These are phyloP conservation scores for Solanum raphanifolium DNA, from an alignment of 257 asterid genomes.

Conservation along the genomic window DNA sequence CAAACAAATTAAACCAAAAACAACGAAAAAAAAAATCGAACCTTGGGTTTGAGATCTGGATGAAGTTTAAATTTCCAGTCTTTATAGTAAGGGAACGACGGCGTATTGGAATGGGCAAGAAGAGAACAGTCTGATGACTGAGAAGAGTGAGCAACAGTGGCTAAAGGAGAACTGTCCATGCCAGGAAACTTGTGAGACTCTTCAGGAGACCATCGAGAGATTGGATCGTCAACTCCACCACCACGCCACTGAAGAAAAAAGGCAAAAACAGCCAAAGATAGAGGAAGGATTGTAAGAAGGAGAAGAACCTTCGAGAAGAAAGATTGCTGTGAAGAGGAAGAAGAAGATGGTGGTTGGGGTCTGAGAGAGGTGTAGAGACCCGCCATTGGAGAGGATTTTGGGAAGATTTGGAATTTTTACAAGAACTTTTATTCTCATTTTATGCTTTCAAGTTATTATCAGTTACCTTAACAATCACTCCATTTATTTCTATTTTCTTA, in stretches of 20 bases:
- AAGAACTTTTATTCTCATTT: not conserved
- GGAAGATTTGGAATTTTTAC: not conserved
- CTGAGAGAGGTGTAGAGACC: conserved; percentile 32
- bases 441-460: not conserved
- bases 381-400: conserved; percentile 21
- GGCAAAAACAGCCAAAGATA: conserved; percentile 34
- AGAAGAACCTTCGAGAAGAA: conserved; percentile 27
- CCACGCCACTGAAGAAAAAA: conserved; percentile 48
- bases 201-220: conserved; percentile 35
- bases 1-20: not conserved
- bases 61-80: conserved; percentile 28
- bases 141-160: conserved; percentile 15
- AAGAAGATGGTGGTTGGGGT: conserved; percentile 25
- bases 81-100: conserved; percentile 40
- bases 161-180: conserved; percentile 27
- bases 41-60: conserved; percentile 47
- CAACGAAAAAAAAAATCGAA: not conserved
- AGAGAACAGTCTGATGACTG: conserved; percentile 25
- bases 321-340: conserved; percentile 11
- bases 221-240: conserved; percentile 41
- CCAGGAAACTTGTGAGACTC: conserved; percentile 39
- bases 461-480: not conserved
- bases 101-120: conserved; percentile 7
- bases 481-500: not conserved
- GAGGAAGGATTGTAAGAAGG: conserved; percentile 31